Evolutionary conservation across 257 asterid species (phyloP).

Genomic region (Eustoma russellianum): DNA sequence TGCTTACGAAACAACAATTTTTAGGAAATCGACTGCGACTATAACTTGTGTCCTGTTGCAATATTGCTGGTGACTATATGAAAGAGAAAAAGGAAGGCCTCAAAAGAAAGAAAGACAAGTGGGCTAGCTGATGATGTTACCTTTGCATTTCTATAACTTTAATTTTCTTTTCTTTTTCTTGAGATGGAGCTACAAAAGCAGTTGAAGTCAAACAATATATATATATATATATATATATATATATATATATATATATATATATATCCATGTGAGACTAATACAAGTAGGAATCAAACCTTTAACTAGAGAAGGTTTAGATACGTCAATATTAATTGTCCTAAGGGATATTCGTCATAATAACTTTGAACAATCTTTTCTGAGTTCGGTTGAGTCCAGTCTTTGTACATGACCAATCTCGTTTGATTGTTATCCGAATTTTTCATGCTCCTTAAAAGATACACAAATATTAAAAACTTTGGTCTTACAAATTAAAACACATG

Average conservation of each 20-base stretch:
- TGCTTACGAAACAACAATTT: constrained; percentile 22
- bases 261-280: no score
- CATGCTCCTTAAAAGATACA: no score
- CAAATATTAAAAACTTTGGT: no score
- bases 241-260: constrained; percentile 7
- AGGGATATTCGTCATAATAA: no score
- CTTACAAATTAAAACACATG: no score
- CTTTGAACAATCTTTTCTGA: no score
- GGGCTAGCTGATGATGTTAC: constrained; percentile 5
- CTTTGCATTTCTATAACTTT: constrained; percentile 20
- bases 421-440: no score
- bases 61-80: constrained; percentile 14
- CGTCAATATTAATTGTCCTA: no score
- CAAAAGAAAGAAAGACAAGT: constrained; percentile 8
- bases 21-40: constrained; percentile 23
- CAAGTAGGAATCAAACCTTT: no score
- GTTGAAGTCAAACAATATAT: constrained; percentile 30
- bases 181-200: constrained; percentile 25
- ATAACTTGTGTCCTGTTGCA: constrained; percentile 27
- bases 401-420: no score
- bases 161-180: constrained; percentile 25
- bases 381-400: no score
- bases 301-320: no score
- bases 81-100: constrained; percentile 7
- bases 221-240: constrained; percentile 7